Evolutionary conservation across 2,329 filamentous ascomycete species (phyloP).

Genomic region (Biscogniauxia sp.): DNA sequence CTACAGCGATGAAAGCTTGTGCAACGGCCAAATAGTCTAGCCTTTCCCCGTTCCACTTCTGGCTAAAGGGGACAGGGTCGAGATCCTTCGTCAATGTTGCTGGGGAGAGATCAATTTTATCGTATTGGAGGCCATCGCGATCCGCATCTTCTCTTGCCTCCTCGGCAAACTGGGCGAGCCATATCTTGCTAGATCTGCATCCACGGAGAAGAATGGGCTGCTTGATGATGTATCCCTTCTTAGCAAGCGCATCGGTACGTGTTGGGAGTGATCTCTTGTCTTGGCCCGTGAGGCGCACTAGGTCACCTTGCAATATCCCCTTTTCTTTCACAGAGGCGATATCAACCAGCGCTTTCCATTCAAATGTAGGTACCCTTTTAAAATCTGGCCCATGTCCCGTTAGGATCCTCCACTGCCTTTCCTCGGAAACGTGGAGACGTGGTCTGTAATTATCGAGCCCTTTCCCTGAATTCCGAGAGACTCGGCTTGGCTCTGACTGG

Average conservation of each 20-base stretch:
- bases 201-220: conserved; percentile 56
- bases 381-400: conserved; percentile 59
- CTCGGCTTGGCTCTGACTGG: not conserved
- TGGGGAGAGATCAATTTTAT: conserved; percentile 39
- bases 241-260: conserved; percentile 56
- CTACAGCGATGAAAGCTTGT: conserved; percentile 54
- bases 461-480: not conserved
- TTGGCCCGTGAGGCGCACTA: conserved; percentile 56
- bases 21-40: conserved; percentile 58
- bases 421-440: conserved; percentile 50
- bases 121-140: conserved; percentile 32
- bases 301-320: conserved; percentile 60
- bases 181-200: conserved; percentile 62
- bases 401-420: conserved; percentile 58
- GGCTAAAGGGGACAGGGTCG: conserved; percentile 54
- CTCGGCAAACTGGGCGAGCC: conserved; percentile 53
- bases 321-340: conserved; percentile 53
- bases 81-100: conserved; percentile 43
- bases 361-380: conserved; percentile 55
- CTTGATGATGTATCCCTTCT: conserved; percentile 62
- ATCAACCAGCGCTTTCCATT: conserved; percentile 58
- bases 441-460: conserved; percentile 14
- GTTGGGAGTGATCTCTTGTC: conserved; percentile 64
- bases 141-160: conserved; percentile 40
- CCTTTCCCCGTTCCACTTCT: conserved; percentile 55